Evolutionary conservation across 768 basidiomycete species (phyloP).

Genomic region (Ephemerocybe angulata): DNA sequence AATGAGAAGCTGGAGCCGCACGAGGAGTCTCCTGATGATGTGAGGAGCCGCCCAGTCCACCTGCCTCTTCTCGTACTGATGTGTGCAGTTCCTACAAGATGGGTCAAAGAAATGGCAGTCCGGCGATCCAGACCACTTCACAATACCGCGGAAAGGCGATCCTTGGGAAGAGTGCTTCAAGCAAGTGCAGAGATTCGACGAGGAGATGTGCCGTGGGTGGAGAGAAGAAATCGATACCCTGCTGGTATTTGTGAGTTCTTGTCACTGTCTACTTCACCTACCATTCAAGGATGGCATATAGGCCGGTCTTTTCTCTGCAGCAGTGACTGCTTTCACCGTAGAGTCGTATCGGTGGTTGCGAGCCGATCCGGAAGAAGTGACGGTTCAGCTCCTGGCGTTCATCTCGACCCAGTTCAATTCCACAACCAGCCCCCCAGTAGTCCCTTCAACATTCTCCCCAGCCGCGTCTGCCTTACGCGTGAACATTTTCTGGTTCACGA

Average conservation of each 20-base stretch:
- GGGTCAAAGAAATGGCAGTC: constrained; percentile 2
- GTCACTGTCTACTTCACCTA: not conserved
- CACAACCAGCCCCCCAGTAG: not conserved
- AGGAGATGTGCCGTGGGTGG: constrained; percentile 15
- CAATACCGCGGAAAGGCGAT: constrained; percentile 11
- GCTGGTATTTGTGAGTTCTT: constrained; percentile 6
- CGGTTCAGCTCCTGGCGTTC: not conserved
- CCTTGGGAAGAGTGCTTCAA: constrained; percentile 18
- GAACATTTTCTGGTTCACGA: constrained; percentile 19
- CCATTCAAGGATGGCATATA: not conserved
- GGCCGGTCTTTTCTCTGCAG: constrained; percentile 14
- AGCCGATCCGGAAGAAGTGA: not conserved
- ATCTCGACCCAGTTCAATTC: constrained; percentile 3
- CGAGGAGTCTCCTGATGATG: too few relatives aligned
- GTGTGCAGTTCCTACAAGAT: not conserved
- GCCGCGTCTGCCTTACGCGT: constrained; percentile 12
- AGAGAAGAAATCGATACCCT: constrained; percentile 20
- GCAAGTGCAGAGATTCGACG: constrained; percentile 13
- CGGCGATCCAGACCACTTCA: constrained; percentile 6
- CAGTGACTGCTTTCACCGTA: constrained; percentile 8
- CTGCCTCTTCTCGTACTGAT: not conserved
- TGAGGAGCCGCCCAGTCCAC: not conserved
- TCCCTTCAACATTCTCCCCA: not conserved
- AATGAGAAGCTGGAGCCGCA: not conserved
- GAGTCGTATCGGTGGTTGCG: constrained; percentile 8